phyloP scores from a whole-genome alignment of 1,284 basidiomycete species.

The Cutaneotrichosporon spelunceum region DNA sequence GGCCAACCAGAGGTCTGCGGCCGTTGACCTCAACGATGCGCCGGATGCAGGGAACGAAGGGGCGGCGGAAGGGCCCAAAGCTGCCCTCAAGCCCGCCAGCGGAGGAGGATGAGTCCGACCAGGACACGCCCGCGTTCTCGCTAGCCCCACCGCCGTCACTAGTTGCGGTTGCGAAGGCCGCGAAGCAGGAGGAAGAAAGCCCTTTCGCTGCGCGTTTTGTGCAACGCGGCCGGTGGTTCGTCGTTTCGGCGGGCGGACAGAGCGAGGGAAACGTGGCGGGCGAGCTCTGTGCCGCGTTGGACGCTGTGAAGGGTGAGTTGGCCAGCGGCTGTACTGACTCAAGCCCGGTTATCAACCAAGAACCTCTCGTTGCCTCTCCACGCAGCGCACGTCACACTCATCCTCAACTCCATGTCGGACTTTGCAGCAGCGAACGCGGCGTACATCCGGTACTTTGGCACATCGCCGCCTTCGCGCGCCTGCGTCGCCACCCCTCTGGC shows the following conservation, averaged over 20 bases:
- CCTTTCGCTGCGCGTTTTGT: constrained; percentile 24
- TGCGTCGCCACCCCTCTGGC: constrained; percentile 75
- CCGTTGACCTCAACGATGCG: neutral
- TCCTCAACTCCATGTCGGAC: constrained; percentile 73
- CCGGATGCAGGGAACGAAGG: neutral
- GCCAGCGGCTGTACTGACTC: neutral
- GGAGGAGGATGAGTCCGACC: neutral
- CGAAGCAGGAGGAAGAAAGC: neutral
- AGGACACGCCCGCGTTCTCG: neutral
- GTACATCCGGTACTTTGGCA: constrained; percentile 79
- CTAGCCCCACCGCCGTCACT: neutral
- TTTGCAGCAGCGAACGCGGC: constrained; percentile 73
- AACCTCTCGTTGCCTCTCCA: constrained; percentile 59
- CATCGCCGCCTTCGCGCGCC: constrained; percentile 86
- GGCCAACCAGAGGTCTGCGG: neutral
- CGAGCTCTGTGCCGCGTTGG: constrained; percentile 38
- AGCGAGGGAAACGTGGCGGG: constrained; percentile 24
- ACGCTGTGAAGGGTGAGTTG: constrained; percentile 54
- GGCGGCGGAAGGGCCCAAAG: neutral
- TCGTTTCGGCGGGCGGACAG: constrained; percentile 30
- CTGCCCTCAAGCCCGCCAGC: neutral
- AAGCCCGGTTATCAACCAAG: constrained; percentile 57
- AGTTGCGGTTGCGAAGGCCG: neutral
- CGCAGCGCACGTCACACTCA: constrained; percentile 75
- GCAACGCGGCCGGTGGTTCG: constrained; percentile 41